These are phyloP conservation scores for Xylaria polymorpha DNA, from an alignment of 2,329 filamentous ascomycete species.

Conservation along the genomic window DNA sequence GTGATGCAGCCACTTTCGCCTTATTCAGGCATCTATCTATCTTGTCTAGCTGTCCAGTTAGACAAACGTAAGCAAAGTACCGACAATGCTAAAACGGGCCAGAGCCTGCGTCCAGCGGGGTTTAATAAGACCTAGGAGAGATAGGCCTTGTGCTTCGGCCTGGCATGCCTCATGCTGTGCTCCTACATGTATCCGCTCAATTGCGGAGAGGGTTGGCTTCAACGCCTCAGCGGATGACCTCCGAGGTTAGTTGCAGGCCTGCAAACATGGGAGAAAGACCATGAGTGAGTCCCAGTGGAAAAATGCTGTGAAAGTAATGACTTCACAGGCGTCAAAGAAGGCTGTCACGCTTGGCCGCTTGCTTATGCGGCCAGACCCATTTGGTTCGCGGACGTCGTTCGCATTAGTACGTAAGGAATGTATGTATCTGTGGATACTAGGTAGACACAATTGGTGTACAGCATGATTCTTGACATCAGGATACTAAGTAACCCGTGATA, in stretches of 20 bases:
- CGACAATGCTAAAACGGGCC: background rate
- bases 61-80: background rate
- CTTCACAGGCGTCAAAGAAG: constrained; percentile 8
- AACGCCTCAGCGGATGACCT: background rate
- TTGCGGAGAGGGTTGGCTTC: background rate
- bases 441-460: background rate
- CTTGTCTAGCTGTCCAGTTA: background rate
- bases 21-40: constrained; percentile 16
- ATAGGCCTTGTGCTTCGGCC: background rate
- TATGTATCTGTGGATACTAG: background rate
- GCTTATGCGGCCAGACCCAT: constrained; percentile 20
- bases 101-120: background rate
- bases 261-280: background rate
- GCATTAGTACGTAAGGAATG: background rate
- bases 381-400: constrained; percentile 2
- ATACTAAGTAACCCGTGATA: constrained; percentile 21
- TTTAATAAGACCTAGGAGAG: background rate
- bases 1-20: constrained; percentile 3
- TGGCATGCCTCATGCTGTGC: background rate
- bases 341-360: constrained; percentile 24
- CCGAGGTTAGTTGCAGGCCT: background rate
- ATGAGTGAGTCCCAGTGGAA: background rate
- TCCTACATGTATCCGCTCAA: background rate
- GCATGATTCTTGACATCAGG: constrained; percentile 17
- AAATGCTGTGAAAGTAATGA: background rate